phyloP scores from a whole-genome alignment of 2,329 filamentous ascomycete species.

The Aspergillus aculeatus region DNA sequence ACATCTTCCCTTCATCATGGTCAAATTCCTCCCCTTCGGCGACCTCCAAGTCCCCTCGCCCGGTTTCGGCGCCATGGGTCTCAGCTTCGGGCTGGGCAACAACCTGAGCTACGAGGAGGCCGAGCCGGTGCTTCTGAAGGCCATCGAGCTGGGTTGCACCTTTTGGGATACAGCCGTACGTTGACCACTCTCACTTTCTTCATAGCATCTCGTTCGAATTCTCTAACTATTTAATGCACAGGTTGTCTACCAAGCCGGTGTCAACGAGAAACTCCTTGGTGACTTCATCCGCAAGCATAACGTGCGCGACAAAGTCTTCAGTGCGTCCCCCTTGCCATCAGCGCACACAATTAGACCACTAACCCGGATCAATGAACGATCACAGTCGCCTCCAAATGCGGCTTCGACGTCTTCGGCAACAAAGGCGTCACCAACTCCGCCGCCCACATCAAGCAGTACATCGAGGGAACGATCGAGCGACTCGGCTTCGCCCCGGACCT shows the following conservation, averaged over 20 bases:
- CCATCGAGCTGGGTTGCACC: conserved; percentile 48
- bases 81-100: conserved; percentile 46
- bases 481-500: conserved; percentile 50
- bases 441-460: conserved; percentile 49
- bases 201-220: neutral
- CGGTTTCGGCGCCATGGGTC: conserved; percentile 53
- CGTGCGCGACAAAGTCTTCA: conserved; percentile 51
- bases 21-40: conserved; percentile 43
- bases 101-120: conserved; percentile 47
- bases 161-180: conserved; percentile 50
- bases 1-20: conserved; percentile 27
- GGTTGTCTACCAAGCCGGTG: conserved; percentile 49
- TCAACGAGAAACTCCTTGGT: conserved; percentile 52
- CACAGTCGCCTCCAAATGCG: conserved; percentile 52
- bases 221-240: conserved; percentile 11
- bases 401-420: conserved; percentile 40
- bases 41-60: conserved; percentile 42
- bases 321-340: conserved; percentile 27
- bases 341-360: too few species aligned
- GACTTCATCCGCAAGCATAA: conserved; percentile 54
- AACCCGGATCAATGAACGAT: neutral
- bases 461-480: conserved; percentile 51
- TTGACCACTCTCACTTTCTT: neutral
- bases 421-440: conserved; percentile 47
- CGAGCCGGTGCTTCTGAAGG: conserved; percentile 52